These are phyloP conservation scores for Eragrostis curvula DNA, from an alignment of 176 grass and related monocot genomes.

Conservation along the genomic window DNA sequence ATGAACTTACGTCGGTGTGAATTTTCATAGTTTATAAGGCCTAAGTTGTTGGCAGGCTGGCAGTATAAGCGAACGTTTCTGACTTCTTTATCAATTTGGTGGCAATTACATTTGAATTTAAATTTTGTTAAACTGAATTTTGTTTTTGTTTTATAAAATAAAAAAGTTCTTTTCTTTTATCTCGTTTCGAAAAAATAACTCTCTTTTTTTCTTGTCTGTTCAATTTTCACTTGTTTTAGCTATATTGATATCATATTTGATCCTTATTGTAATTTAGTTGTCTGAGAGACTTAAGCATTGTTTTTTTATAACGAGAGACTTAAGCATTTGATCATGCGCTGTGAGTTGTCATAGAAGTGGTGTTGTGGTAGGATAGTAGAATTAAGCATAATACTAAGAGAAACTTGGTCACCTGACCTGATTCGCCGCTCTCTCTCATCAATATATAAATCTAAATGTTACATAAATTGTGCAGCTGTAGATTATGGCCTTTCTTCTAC, in stretches of 20 bases:
- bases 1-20: constrained; percentile 13
- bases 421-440: not conserved
- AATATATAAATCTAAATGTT: not conserved
- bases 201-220: too few species aligned
- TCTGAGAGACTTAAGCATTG: too few species aligned
- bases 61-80: constrained; percentile 13
- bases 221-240: too few species aligned
- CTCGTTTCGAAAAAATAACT: too few species aligned
- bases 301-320: too few species aligned
- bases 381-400: too few species aligned
- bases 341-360: too few species aligned
- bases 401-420: not conserved
- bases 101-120: not conserved
- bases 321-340: too few species aligned
- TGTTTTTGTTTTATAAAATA: not conserved
- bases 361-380: too few species aligned
- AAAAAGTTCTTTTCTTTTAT: too few species aligned
- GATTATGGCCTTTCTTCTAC: not conserved
- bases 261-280: too few species aligned
- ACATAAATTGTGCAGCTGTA: not conserved
- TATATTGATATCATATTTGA: too few species aligned
- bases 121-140: not conserved
- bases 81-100: constrained; percentile 19
- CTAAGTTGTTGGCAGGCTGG: constrained; percentile 24
- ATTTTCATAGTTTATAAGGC: constrained; percentile 12